phyloP scores from a whole-genome alignment of 306 rosid genomes.

The Trichosanthes truncata region DNA sequence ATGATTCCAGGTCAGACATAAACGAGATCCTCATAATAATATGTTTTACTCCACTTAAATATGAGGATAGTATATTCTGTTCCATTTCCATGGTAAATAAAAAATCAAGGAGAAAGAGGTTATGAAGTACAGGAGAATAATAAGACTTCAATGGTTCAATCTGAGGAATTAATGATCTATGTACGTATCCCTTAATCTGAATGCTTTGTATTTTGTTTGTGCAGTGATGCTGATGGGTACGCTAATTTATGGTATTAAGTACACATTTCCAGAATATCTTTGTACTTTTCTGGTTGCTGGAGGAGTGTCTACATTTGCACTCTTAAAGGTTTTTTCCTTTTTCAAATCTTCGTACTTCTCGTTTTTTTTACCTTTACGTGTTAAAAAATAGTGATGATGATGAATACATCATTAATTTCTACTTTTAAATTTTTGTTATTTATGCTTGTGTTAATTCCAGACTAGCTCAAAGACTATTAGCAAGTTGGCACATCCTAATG shows the following conservation, averaged over 20 bases:
- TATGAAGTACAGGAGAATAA: not conserved
- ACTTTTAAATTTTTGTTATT: not conserved
- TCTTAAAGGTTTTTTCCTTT: slow-evolving; percentile 56
- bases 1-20: slow-evolving; percentile 89
- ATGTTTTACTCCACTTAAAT: not conserved
- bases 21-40: not conserved
- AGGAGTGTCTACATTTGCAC: slow-evolving; percentile 89
- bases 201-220: slow-evolving; percentile 7
- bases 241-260: slow-evolving; percentile 70
- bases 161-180: not conserved
- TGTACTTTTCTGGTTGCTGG: slow-evolving; percentile 95
- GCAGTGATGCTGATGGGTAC: slow-evolving; percentile 99
- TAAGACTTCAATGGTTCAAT: not conserved
- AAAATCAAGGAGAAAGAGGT: not conserved
- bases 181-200: not conserved
- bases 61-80: not conserved
- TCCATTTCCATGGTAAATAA: not conserved
- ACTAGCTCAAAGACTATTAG: slow-evolving; percentile 86
- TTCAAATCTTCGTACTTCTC: not conserved
- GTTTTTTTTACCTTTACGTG: not conserved
- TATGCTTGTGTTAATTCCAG: slow-evolving; percentile 33
- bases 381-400: not conserved
- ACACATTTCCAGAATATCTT: slow-evolving; percentile 67
- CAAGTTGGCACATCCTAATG: slow-evolving; percentile 93
- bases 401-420: not conserved